Evolutionary conservation across 106 monocot genomes (phyloP).

Genomic region (Dioscorea alata): DNA sequence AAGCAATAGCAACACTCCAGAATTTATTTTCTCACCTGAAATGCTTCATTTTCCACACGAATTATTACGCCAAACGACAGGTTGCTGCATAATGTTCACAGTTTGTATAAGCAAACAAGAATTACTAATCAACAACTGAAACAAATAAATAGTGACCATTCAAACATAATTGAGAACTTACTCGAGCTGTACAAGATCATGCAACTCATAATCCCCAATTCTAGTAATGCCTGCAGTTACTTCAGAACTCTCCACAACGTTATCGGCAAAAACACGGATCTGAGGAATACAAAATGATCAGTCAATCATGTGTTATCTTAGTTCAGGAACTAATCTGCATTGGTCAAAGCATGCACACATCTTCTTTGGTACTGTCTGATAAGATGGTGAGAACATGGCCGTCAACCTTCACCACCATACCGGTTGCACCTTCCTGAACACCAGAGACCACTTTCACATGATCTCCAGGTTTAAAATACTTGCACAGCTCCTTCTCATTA

Average conservation of each 20-base stretch:
- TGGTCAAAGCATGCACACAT: constrained; percentile 40
- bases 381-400: constrained; percentile 85
- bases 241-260: constrained; percentile 99
- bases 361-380: constrained; percentile 93
- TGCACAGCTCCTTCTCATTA: constrained; percentile 96
- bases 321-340: no score
- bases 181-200: constrained; percentile 93
- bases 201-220: constrained; percentile 92
- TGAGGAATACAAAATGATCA: constrained; percentile 18
- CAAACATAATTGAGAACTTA: constrained; percentile 27
- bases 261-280: constrained; percentile 97
- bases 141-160: no score
- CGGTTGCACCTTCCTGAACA: constrained; percentile 90
- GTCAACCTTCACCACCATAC: constrained; percentile 99
- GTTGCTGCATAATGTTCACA: constrained; percentile 51
- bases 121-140: no score
- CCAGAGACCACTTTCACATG: constrained; percentile 99
- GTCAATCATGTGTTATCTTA: not conserved
- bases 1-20: not conserved
- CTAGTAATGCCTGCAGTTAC: constrained; percentile 87
- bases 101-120: constrained; percentile 2
- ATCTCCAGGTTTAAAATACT: constrained; percentile 94
- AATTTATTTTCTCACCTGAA: constrained; percentile 46
- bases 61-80: constrained; percentile 90
- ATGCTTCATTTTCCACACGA: constrained; percentile 87